These are phyloP conservation scores for Fusarium hostae DNA, from an alignment of 2,329 filamentous ascomycete genomes.

Conservation along the genomic window DNA sequence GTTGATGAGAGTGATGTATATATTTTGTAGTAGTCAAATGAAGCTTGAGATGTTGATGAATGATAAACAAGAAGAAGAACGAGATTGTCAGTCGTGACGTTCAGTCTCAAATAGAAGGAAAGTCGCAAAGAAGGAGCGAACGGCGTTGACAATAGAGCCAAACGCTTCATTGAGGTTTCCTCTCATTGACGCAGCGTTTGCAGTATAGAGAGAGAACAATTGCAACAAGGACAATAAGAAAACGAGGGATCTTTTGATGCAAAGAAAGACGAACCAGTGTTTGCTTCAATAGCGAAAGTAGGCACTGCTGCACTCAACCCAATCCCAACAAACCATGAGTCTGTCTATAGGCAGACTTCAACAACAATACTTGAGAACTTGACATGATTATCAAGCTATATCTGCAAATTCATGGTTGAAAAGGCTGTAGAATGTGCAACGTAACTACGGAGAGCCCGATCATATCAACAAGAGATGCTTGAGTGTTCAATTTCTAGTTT, in stretches of 20 bases:
- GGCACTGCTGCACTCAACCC: neutral
- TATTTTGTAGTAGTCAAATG: neutral
- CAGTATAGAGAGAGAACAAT: neutral
- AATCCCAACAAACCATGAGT: neutral
- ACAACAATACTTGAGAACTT: neutral
- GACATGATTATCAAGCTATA: neutral
- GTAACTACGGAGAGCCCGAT: neutral
- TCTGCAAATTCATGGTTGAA: neutral
- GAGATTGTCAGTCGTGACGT: neutral
- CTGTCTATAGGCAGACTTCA: neutral
- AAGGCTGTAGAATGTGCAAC: neutral
- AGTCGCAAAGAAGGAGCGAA: conserved; percentile 6
- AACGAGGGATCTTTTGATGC: neutral
- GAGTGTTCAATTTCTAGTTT: neutral
- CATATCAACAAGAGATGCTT: neutral
- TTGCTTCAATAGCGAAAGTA: conserved; percentile 3
- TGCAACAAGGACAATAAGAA: neutral
- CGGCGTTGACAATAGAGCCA: neutral
- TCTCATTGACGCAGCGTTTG: conserved; percentile 4
- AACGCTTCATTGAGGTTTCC: neutral
- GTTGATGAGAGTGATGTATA: neutral
- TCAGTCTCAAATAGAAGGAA: neutral
- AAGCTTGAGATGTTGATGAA: neutral
- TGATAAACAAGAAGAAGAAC: neutral
- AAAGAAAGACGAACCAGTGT: neutral